These are phyloP conservation scores for Coemansia aciculifera DNA, from an alignment of 192 early-diverging fungal genomes.

Conservation along the genomic window DNA sequence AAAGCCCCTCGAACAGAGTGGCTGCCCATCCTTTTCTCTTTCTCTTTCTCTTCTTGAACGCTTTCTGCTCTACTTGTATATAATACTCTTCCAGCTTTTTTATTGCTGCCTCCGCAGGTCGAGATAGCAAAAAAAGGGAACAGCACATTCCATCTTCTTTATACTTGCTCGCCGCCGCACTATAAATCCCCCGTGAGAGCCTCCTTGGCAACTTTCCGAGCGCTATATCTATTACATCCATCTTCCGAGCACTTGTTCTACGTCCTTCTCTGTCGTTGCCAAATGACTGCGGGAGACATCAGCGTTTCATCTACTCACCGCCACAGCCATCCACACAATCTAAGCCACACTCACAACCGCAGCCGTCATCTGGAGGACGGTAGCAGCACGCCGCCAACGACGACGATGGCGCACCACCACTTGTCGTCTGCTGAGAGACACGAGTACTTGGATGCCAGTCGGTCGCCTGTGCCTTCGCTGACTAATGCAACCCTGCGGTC, in stretches of 20 bases:
- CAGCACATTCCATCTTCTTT: not conserved
- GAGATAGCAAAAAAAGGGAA: not conserved
- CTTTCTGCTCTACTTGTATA: not conserved
- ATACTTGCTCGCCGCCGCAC: not conserved
- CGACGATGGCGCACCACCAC: conserved; percentile 5
- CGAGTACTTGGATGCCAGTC: conserved; percentile 17
- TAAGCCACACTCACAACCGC: conserved; percentile 1
- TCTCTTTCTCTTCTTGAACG: not conserved
- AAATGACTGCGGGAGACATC: conserved; percentile 14
- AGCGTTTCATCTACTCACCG: not conserved
- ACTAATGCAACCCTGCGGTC: conserved; percentile 33
- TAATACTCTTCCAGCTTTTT: not conserved
- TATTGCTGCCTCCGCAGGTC: not conserved
- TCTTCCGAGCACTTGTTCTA: not conserved
- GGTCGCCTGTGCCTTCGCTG: conserved; percentile 50
- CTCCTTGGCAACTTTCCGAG: not conserved
- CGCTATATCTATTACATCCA: not conserved
- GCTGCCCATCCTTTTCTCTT: not conserved
- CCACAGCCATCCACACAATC: conserved; percentile 1
- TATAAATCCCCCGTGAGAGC: not conserved
- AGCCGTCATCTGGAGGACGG: not conserved
- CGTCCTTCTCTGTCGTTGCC: not conserved
- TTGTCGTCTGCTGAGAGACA: conserved; percentile 1
- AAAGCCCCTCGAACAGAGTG: not conserved
- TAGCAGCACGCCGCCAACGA: not conserved